These are phyloP conservation scores for Picea sitchensis DNA, from an alignment of 75 land plant genomes.

Conservation along the genomic window DNA sequence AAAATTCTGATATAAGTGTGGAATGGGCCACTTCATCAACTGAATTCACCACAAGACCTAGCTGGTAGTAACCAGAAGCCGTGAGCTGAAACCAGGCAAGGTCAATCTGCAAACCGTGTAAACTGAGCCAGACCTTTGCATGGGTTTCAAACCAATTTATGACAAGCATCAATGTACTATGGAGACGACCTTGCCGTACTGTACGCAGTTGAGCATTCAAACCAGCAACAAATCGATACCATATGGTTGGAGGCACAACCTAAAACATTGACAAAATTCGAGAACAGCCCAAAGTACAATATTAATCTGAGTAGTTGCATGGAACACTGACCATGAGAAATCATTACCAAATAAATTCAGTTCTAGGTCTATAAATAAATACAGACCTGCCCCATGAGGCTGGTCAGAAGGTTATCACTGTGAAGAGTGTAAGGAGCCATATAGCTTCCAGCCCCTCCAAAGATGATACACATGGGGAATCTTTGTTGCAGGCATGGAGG, in stretches of 20 bases:
- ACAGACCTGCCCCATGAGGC: constrained; percentile 87
- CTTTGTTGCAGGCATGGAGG: constrained; percentile 89
- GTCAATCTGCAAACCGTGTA: constrained; percentile 64
- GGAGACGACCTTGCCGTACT: constrained; percentile 69
- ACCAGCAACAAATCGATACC: constrained; percentile 97
- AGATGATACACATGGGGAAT: constrained; percentile 73
- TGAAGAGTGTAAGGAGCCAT: constrained; percentile 93
- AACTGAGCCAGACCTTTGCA: constrained; percentile 71
- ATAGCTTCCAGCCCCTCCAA: constrained; percentile 97
- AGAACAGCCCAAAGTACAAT: not conserved
- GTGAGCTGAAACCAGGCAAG: constrained; percentile 93
- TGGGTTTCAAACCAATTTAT: constrained; percentile 75
- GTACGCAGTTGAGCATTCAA: constrained; percentile 92
- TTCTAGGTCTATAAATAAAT: not conserved
- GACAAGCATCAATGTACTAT: constrained; percentile 57
- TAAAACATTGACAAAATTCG: constrained; percentile 24
- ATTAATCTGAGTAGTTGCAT: not conserved
- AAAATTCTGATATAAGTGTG: constrained; percentile 2
- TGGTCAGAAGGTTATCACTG: constrained; percentile 90
- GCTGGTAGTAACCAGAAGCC: constrained; percentile 67
- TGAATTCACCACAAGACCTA: constrained; percentile 72
- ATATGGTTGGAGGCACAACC: constrained; percentile 90
- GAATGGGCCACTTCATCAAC: constrained; percentile 32
- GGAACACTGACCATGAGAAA: not conserved
- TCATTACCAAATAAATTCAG: not conserved